A percentile compares a stretch with the other conserved stretches of the same genome.
These are phyloP conservation scores for Xylariaceae sp. DNA, from an alignment of 2,329 filamentous ascomycete species.

Conservation along the genomic window DNA sequence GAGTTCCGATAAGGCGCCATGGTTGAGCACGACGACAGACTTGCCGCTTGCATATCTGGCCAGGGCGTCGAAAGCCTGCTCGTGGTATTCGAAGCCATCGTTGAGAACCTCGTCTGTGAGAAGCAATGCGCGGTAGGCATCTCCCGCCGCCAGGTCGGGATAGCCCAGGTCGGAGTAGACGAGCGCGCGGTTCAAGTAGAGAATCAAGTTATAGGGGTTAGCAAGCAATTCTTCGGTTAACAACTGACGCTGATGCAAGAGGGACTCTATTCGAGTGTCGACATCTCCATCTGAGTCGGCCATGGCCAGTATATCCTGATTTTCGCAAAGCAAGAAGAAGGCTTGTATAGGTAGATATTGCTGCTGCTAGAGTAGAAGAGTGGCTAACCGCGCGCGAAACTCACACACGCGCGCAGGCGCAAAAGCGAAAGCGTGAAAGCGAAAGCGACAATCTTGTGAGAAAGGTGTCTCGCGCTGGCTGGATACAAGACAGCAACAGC, in stretches of 20 bases:
- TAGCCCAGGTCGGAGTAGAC: constrained; percentile 73
- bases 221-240: constrained; percentile 51
- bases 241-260: constrained; percentile 50
- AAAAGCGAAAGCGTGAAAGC: background rate
- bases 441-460: background rate
- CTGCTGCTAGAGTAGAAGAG: background rate
- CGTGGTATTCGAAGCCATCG: constrained; percentile 77
- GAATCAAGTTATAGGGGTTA: constrained; percentile 55
- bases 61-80: constrained; percentile 55
- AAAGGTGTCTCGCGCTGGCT: background rate
- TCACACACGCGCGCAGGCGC: constrained; percentile 5
- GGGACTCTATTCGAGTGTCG: constrained; percentile 38
- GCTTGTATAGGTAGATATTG: background rate
- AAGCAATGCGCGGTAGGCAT: constrained; percentile 86
- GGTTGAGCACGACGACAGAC: constrained; percentile 42
- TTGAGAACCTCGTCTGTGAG: constrained; percentile 75
- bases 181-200: constrained; percentile 64
- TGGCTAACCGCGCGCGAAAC: background rate
- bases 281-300: constrained; percentile 31
- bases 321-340: background rate
- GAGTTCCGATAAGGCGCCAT: constrained; percentile 37
- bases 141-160: constrained; percentile 81
- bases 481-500: background rate
- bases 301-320: constrained; percentile 8
- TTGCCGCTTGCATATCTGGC: constrained; percentile 35